Conservation (phyloP, 2,329 filamentous ascomycete species). For the Cryphonectria japonica region DNA sequence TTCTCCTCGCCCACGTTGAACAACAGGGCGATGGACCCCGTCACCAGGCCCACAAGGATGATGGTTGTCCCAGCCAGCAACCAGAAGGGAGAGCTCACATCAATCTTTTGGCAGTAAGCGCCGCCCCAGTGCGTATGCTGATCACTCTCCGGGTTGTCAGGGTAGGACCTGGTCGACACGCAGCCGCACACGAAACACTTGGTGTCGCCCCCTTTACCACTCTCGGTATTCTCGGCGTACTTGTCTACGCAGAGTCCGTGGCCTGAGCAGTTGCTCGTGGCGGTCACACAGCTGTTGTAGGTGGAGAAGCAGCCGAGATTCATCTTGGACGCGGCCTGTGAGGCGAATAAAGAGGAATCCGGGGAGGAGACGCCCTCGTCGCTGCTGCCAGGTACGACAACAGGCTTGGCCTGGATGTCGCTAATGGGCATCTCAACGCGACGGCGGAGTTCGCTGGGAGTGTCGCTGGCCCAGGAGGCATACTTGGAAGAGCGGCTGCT, state of each 20-base stretch:
- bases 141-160: conserved; percentile 46
- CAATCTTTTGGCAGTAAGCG: conserved; percentile 85
- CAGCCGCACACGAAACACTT: conserved; percentile 83
- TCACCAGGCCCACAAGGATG: conserved; percentile 67
- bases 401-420: conserved; percentile 33
- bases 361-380: conserved; percentile 35
- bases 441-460: conserved; percentile 48
- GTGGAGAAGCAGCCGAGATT: conserved; percentile 71
- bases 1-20: conserved; percentile 85
- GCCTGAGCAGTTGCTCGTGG: conserved; percentile 79
- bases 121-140: conserved; percentile 71
- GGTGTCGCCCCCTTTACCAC: conserved; percentile 41
- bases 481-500: conserved; percentile 43
- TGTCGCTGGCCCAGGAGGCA: conserved; percentile 46
- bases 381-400: conserved; percentile 27
- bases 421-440: conserved; percentile 54
- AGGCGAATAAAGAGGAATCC: conserved; percentile 36
- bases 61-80: conserved; percentile 78
- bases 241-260: conserved; percentile 78
- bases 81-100: conserved; percentile 88
- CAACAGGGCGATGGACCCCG: conserved; percentile 75
- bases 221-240: conserved; percentile 52
- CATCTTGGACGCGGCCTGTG: conserved; percentile 56
- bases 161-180: conserved; percentile 56
- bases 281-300: conserved; percentile 66